Conservation (phyloP, 805 yeast species). For the Teunomyces panamensis region DNA sequence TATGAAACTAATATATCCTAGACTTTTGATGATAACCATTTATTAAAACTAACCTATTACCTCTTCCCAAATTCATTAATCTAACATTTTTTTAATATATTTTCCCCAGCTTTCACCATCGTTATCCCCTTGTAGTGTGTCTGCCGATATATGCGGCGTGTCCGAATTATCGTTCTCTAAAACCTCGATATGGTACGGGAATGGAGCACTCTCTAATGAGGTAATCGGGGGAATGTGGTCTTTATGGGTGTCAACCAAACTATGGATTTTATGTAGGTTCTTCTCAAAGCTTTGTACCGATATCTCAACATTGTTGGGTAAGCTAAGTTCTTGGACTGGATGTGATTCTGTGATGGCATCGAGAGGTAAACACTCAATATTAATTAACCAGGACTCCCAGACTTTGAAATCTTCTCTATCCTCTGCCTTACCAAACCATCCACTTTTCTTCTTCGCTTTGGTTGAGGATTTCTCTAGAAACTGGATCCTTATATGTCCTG, state of each 20-base stretch:
- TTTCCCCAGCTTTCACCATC: conserved; percentile 42
- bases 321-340: conserved; percentile 4
- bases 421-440: conserved; percentile 51
- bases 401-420: conserved; percentile 38
- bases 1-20: conserved; percentile 14
- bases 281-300: conserved; percentile 37
- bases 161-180: conserved; percentile 9
- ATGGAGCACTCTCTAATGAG: conserved; percentile 63
- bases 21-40: not conserved
- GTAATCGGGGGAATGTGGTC: conserved; percentile 75
- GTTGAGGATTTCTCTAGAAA: conserved; percentile 39
- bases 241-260: conserved; percentile 53
- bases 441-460: conserved; percentile 41
- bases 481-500: conserved; percentile 34
- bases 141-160: not conserved
- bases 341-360: conserved; percentile 9
- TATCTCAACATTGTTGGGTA: conserved; percentile 26
- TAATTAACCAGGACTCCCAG: conserved; percentile 74
- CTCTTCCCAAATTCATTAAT: conserved; percentile 3
- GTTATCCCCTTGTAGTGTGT: conserved; percentile 17
- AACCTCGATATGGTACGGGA: conserved; percentile 44
- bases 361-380: conserved; percentile 43
- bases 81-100: conserved; percentile 23
- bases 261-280: conserved; percentile 46
- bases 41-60: not conserved